Conservation (phyloP, 768 basidiomycete species). For the Mycena pura region DNA sequence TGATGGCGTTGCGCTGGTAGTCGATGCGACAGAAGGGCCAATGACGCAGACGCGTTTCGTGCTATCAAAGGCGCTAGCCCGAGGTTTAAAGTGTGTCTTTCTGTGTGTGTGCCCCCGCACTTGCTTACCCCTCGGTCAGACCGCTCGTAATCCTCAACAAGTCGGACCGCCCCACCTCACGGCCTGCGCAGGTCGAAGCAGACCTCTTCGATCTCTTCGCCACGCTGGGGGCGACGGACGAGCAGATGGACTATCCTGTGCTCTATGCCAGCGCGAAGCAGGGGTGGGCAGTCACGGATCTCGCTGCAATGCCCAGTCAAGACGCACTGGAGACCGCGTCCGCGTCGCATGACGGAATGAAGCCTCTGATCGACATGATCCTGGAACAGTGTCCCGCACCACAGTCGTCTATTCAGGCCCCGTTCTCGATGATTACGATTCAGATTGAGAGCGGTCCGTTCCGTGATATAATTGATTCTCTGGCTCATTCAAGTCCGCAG, state of each 20-base stretch:
- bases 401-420: conserved; percentile 40
- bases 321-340: not conserved
- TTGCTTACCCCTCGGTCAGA: conserved; percentile 28
- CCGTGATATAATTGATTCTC: too few relatives aligned
- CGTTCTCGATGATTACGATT: conserved; percentile 60
- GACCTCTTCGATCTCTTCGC: conserved; percentile 60
- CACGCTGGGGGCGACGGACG: conserved; percentile 56
- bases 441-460: conserved; percentile 50
- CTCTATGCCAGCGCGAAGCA: conserved; percentile 59
- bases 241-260: conserved; percentile 58
- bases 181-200: conserved; percentile 53
- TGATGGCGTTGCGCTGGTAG: conserved; percentile 64
- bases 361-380: conserved; percentile 53
- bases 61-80: conserved; percentile 51
- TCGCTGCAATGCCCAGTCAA: conserved; percentile 8
- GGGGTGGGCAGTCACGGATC: conserved; percentile 47
- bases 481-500: not conserved
- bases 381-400: conserved; percentile 52
- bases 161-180: conserved; percentile 51
- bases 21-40: conserved; percentile 66
- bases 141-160: conserved; percentile 61
- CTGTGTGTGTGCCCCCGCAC: not conserved
- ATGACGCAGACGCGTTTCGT: conserved; percentile 67
- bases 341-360: conserved; percentile 39
- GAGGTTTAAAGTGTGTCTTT: conserved; percentile 47